Conservation (phyloP, 2,329 filamentous ascomycete species). For the Elsinoe batatas region DNA sequence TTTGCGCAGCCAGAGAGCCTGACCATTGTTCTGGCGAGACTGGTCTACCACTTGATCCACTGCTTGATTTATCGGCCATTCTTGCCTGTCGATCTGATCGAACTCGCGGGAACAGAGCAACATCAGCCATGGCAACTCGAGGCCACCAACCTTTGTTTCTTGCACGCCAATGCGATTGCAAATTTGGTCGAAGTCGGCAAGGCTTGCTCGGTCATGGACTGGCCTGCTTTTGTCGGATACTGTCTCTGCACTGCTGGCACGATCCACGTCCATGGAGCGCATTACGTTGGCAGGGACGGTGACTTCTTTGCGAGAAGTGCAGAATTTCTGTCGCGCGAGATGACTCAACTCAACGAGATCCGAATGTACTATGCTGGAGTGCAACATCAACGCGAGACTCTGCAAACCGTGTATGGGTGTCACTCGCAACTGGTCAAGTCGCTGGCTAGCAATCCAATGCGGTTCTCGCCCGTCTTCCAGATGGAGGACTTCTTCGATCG, state of each 20-base stretch:
- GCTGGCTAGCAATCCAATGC: slow-evolving; percentile 56
- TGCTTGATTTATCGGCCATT: slow-evolving; percentile 82
- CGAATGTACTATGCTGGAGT: slow-evolving; percentile 67
- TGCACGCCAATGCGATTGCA: slow-evolving; percentile 79
- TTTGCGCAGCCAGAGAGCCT: slow-evolving; percentile 73
- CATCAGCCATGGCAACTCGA: slow-evolving; percentile 91
- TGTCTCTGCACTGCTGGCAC: slow-evolving; percentile 80
- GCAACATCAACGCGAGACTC: slow-evolving; percentile 68
- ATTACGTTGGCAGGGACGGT: slow-evolving; percentile 58
- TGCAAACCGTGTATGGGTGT: slow-evolving; percentile 68
- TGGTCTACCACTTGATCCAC: slow-evolving; percentile 78
- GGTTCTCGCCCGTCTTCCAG: slow-evolving; percentile 71
- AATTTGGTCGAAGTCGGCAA: slow-evolving; percentile 72
- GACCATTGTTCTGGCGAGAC: slow-evolving; percentile 69
- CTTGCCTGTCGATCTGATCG: slow-evolving; percentile 71
- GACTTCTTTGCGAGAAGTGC: slow-evolving; percentile 54
- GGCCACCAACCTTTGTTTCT: slow-evolving; percentile 75
- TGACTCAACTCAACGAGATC: slow-evolving; percentile 69
- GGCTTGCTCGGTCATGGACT: slow-evolving; percentile 64
- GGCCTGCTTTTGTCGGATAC: slow-evolving; percentile 79
- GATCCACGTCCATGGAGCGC: slow-evolving; percentile 75
- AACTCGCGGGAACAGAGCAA: slow-evolving; percentile 68
- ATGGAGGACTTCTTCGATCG: slow-evolving; percentile 82
- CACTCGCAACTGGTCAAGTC: slow-evolving; percentile 72
- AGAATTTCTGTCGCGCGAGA: slow-evolving; percentile 66